Base-by-base conservation (phyloP, 345 rosid species). In the Arabidopsis thaliana region DNA sequence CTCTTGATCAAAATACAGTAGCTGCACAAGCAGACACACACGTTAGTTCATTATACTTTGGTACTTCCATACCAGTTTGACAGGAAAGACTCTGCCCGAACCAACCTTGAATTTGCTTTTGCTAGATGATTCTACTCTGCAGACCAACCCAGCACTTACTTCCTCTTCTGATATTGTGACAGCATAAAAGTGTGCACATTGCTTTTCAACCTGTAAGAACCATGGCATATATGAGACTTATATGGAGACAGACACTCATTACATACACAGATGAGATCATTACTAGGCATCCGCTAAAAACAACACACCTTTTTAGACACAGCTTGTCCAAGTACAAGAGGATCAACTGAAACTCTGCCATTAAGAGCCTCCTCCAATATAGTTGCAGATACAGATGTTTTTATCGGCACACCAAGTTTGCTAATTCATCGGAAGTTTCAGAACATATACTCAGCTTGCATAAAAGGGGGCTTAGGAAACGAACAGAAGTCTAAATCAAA, bases 331-430 rank as follows among this genome's bases (percentile, higher is more conserved):
- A 91, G 84, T 23, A 59, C 33, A 77, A 96, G 91, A 14, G 88
- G 92, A 74, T 82, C 82, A 77, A 89, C 74, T 38, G 86, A 78
- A 66, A 89, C 93, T 69, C 73, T 69, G 13, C 99, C 98, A 82
- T 87, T 87, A 56, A 96, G 93, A 63, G 98, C 98, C 84, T 96
- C 98, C 82, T 96, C 99, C 89, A 96, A 82, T 67, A 93, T 83
- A 69, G 90, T 85, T 67, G 98, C 97, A 59, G 99, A 93, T 33
- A 96, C 95, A 58, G 97, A 88, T 79, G 99, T 96, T 91, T 93
- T 96, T 70, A 96, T 93, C 0, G 99, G 99, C 72, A 96, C 96
- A 44, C 99, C 99, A 40, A 96, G 97, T 88, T 96, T 96, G 84
- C 99, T 93, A 74, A 60, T 57, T 72, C 63, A 56, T 16, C 20